Percentiles rank a stretch among this genome's conserved stretches.
Conservation (phyloP, 371 early-diverging fungal genomes). For the Lichtheimia ornata region DNA sequence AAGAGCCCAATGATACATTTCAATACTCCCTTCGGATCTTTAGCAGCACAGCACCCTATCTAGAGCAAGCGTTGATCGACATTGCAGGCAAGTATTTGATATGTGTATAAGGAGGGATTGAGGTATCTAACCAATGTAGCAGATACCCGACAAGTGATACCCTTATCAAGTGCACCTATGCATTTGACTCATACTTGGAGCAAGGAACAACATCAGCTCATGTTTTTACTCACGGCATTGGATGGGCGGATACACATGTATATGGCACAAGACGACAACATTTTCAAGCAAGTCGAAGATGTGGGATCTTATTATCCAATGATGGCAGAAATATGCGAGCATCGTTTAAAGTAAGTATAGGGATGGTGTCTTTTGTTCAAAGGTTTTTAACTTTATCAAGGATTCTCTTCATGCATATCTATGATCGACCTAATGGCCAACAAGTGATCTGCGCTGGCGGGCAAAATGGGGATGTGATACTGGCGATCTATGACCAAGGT, state of each 20-base stretch:
- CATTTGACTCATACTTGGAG: slow-evolving; percentile 47
- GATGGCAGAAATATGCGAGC: slow-evolving; percentile 37
- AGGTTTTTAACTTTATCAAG: slow-evolving; percentile 20
- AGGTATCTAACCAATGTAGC: slow-evolving; percentile 2
- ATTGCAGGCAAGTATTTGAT: slow-evolving; percentile 24
- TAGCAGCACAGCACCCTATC: slow-evolving; percentile 26
- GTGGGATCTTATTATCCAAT: slow-evolving; percentile 34
- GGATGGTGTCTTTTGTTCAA: background rate
- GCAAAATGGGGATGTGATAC: slow-evolving; percentile 59
- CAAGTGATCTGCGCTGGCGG: slow-evolving; percentile 64
- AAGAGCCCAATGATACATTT: slow-evolving; percentile 22
- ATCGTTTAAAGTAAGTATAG: slow-evolving; percentile 29
- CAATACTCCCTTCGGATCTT: slow-evolving; percentile 36
- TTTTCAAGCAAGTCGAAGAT: slow-evolving; percentile 2
- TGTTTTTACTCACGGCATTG: slow-evolving; percentile 42
- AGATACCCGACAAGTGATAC: slow-evolving; percentile 43
- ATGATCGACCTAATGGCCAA: slow-evolving; percentile 41
- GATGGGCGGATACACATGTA: slow-evolving; percentile 51
- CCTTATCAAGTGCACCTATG: slow-evolving; percentile 44
- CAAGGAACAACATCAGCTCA: slow-evolving; percentile 20
- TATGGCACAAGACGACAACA: slow-evolving; percentile 21
- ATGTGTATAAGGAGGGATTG: background rate
- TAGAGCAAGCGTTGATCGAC: slow-evolving; percentile 40
- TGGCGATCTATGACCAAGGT: slow-evolving; percentile 41
- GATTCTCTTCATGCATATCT: slow-evolving; percentile 54